Evolutionary conservation across 2,329 filamentous ascomycete species (phyloP).

Genomic region (Stagonosporopsis cucurbitacearum): DNA sequence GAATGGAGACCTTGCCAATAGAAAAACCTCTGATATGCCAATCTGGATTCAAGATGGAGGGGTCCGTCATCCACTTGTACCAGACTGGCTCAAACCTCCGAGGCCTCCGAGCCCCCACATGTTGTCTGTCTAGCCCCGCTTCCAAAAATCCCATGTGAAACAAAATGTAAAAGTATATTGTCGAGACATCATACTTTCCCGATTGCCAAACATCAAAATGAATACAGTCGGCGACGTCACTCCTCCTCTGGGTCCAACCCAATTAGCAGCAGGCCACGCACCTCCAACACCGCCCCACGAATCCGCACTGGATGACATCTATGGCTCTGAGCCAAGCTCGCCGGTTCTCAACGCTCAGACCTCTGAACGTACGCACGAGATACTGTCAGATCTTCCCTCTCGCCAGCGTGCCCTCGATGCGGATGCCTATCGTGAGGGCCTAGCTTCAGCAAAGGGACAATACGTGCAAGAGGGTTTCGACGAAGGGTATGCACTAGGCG

Average conservation of each 20-base stretch:
- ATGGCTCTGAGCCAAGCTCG: conserved; percentile 53
- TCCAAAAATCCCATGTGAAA: not conserved
- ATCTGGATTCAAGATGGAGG: not conserved
- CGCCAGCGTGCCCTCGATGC: conserved; percentile 80
- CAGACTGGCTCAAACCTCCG: conserved; percentile 26
- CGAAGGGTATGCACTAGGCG: conserved; percentile 85
- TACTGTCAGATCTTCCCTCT: conserved; percentile 73
- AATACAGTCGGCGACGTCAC: conserved; percentile 31
- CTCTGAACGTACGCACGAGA: conserved; percentile 43
- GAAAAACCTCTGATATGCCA: not conserved
- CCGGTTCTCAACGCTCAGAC: conserved; percentile 32
- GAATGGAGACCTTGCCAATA: not conserved
- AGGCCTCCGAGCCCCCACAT: conserved; percentile 14
- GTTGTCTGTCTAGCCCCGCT: conserved; percentile 16
- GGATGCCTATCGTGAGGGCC: conserved; percentile 88
- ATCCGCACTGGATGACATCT: conserved; percentile 54
- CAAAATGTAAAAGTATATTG: not conserved
- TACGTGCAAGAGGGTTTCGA: conserved; percentile 90
- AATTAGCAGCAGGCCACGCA: conserved; percentile 38
- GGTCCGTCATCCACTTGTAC: conserved; percentile 1
- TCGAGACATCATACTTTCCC: not conserved
- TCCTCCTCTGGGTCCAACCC: conserved; percentile 33
- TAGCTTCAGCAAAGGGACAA: conserved; percentile 74
- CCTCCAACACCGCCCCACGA: conserved; percentile 45
- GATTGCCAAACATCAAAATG: conserved; percentile 14